Percentiles rank a stretch among this genome's conserved stretches.
These are phyloP conservation scores for Alternaria alternata DNA, from an alignment of 2,329 filamentous ascomycete species.

Conservation along the genomic window DNA sequence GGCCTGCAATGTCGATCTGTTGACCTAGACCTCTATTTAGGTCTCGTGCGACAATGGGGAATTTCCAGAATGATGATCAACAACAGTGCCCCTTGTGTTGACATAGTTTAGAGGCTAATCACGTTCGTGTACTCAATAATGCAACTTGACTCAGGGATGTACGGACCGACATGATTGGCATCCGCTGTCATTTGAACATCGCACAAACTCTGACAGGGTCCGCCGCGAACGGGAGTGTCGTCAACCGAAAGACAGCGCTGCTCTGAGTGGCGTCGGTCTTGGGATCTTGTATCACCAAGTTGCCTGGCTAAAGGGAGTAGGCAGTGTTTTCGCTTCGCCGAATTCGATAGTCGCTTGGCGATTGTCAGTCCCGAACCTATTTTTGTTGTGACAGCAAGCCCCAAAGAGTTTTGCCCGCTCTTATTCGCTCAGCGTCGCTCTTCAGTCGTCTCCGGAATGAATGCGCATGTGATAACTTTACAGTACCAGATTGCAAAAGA, in stretches of 20 bases:
- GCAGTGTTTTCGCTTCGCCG: neutral
- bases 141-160: neutral
- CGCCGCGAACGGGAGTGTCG: neutral
- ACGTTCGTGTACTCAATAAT: conserved; percentile 1
- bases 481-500: neutral
- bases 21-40: conserved; percentile 2
- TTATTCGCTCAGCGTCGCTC: neutral
- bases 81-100: neutral
- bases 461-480: neutral
- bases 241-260: neutral
- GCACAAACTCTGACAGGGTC: conserved; percentile 1
- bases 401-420: neutral
- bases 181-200: conserved; percentile 4
- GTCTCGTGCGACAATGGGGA: conserved; percentile 1
- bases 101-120: neutral
- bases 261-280: neutral
- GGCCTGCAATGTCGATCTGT: conserved; percentile 9
- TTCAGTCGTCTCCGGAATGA: neutral
- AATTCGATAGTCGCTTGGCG: neutral
- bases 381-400: neutral
- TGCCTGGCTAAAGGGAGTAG: neutral
- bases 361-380: neutral
- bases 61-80: conserved; percentile 4
- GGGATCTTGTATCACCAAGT: neutral
- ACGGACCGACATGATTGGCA: neutral